Evolutionary conservation across 2,329 filamentous ascomycete species (phyloP).

Genomic region (Passalora sequoiae): DNA sequence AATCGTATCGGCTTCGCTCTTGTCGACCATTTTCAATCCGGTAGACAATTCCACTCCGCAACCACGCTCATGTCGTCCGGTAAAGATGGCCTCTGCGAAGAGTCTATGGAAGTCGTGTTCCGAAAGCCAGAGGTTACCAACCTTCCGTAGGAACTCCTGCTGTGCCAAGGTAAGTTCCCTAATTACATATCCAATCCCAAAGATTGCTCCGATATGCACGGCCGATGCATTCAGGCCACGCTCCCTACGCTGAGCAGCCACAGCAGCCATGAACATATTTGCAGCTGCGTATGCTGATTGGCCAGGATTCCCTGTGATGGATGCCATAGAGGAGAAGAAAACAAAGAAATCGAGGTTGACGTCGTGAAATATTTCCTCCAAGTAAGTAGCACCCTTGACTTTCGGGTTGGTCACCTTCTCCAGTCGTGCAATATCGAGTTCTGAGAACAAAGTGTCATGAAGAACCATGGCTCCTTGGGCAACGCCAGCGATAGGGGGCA

Average conservation of each 20-base stretch:
- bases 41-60: background rate
- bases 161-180: background rate
- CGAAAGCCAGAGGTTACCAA: background rate
- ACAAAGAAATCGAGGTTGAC: constrained; percentile 41
- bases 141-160: background rate
- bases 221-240: background rate
- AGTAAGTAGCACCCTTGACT: constrained; percentile 46
- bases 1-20: background rate
- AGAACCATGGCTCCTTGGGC: constrained; percentile 45
- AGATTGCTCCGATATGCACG: background rate
- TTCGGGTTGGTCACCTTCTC: constrained; percentile 44
- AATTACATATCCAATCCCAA: background rate
- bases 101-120: background rate
- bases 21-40: background rate
- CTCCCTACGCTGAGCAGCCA: constrained; percentile 36
- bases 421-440: constrained; percentile 48
- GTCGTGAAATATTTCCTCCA: constrained; percentile 38
- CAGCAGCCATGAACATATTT: constrained; percentile 26
- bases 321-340: constrained; percentile 51
- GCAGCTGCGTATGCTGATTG: constrained; percentile 57
- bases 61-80: background rate
- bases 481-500: constrained; percentile 40
- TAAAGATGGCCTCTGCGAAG: background rate
- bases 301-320: constrained; percentile 52
- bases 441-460: constrained; percentile 44